A percentile compares a stretch with the other conserved stretches of the same genome.
phyloP scores from a whole-genome alignment of 2,329 filamentous ascomycete genomes.

The Apiospora hydei region DNA sequence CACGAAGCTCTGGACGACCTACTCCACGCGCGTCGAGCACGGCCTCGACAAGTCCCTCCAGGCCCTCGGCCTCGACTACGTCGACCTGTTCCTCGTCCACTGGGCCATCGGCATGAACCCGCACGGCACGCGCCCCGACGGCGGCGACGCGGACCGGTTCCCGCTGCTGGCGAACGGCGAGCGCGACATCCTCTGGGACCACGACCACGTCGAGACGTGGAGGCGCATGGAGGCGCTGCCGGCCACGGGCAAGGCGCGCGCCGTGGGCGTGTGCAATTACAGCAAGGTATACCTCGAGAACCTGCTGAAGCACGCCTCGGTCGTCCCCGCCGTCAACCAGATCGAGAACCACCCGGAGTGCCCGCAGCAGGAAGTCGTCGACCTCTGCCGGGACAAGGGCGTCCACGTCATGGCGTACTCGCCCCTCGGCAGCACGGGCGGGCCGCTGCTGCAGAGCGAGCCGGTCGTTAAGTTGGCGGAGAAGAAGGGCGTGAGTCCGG shows the following conservation, averaged over 20 bases:
- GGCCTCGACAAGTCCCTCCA: slow-evolving; percentile 77
- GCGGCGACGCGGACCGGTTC: slow-evolving; percentile 75
- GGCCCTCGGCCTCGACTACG: slow-evolving; percentile 77
- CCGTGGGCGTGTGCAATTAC: slow-evolving; percentile 66
- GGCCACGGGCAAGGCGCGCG: slow-evolving; percentile 62
- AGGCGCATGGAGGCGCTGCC: slow-evolving; percentile 75
- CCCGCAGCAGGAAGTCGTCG: slow-evolving; percentile 75
- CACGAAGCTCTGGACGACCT: slow-evolving; percentile 86
- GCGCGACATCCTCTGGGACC: slow-evolving; percentile 73
- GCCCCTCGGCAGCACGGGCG: slow-evolving; percentile 69
- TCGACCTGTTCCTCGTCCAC: slow-evolving; percentile 84
- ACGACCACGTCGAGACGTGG: slow-evolving; percentile 80
- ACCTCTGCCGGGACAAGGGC: slow-evolving; percentile 71
- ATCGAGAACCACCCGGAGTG: slow-evolving; percentile 78
- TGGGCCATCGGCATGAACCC: slow-evolving; percentile 86
- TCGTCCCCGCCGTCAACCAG: slow-evolving; percentile 73
- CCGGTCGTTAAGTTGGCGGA: slow-evolving; percentile 69
- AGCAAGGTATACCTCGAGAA: slow-evolving; percentile 63
- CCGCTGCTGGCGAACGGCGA: slow-evolving; percentile 77
- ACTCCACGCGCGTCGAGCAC: slow-evolving; percentile 73
- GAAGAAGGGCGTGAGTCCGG: slow-evolving; percentile 67
- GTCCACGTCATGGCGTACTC: slow-evolving; percentile 79
- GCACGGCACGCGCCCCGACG: slow-evolving; percentile 56
- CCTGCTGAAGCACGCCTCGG: slow-evolving; percentile 56
- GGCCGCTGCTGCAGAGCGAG: slow-evolving; percentile 69